Conservation (phyloP, 2,329 filamentous ascomycete genomes). For the Rutstroemia sydowiana region DNA sequence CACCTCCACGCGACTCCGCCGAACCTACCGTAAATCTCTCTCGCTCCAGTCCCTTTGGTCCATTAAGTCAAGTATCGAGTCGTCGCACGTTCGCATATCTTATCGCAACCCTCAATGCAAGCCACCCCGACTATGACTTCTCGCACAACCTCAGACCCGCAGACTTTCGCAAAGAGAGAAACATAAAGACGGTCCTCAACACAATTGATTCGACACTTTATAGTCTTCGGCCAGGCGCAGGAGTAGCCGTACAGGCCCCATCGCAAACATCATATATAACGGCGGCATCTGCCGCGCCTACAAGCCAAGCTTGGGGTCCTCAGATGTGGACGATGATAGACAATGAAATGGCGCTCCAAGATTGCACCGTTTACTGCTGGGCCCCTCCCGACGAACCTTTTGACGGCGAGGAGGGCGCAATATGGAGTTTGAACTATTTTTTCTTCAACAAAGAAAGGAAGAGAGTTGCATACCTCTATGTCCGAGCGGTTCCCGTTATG, state of each 20-base stretch:
- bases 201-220: conserved; percentile 81
- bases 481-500: conserved; percentile 78
- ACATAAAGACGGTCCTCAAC: conserved; percentile 73
- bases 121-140: conserved; percentile 95
- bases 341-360: conserved; percentile 85
- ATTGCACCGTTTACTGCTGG: conserved; percentile 87
- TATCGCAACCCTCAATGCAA: conserved; percentile 93
- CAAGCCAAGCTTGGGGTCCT: conserved; percentile 68
- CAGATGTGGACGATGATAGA: conserved; percentile 90
- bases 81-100: conserved; percentile 91
- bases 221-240: conserved; percentile 66
- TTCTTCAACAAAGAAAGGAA: conserved; percentile 93
- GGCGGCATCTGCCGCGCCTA: conserved; percentile 35
- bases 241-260: conserved; percentile 33
- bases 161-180: conserved; percentile 83
- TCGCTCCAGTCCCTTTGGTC: conserved; percentile 84
- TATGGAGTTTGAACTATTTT: conserved; percentile 95
- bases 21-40: conserved; percentile 64
- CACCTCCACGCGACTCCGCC: conserved; percentile 71
- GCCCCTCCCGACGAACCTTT: conserved; percentile 85
- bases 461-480: conserved; percentile 87
- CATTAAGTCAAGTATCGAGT: conserved; percentile 78
- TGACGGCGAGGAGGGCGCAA: conserved; percentile 82
- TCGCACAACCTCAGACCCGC: conserved; percentile 81
- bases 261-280: conserved; percentile 32